phyloP scores from a whole-genome alignment of 805 yeast genomes.

The Zygosaccharomyces siamensis region DNA sequence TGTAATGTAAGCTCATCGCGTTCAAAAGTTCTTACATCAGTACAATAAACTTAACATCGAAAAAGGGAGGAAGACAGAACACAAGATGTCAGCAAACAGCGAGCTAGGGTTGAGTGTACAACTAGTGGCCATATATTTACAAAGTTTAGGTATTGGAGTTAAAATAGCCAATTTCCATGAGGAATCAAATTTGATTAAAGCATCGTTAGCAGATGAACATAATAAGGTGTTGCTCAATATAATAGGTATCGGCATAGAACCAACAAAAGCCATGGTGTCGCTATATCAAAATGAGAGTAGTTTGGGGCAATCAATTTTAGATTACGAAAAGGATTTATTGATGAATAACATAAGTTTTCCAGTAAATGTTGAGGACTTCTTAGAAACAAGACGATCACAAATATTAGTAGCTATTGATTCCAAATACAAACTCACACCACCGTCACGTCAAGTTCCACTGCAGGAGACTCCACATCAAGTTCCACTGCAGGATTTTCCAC shows the following conservation, averaged over 20 bases:
- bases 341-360: background rate
- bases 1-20: conserved; percentile 2
- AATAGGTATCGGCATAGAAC: conserved; percentile 10
- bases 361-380: background rate
- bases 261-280: conserved; percentile 17
- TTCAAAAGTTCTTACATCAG: background rate
- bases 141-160: background rate
- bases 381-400: background rate
- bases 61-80: too few relatives aligned
- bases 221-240: conserved; percentile 5
- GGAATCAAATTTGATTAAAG: conserved; percentile 5
- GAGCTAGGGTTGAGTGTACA: conserved; percentile 9
- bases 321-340: conserved; percentile 13
- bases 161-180: conserved; percentile 1
- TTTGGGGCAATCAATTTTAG: conserved; percentile 17
- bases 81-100: background rate
- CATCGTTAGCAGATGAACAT: conserved; percentile 3
- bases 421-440: background rate
- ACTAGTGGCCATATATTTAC: conserved; percentile 7
- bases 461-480: background rate
- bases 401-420: background rate
- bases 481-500: background rate
- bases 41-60: background rate
- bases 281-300: conserved; percentile 13
- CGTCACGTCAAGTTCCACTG: background rate